Evolutionary conservation across 78 protist genomes (phyloP).

Genomic region (Dictyostelium capitatum): DNA sequence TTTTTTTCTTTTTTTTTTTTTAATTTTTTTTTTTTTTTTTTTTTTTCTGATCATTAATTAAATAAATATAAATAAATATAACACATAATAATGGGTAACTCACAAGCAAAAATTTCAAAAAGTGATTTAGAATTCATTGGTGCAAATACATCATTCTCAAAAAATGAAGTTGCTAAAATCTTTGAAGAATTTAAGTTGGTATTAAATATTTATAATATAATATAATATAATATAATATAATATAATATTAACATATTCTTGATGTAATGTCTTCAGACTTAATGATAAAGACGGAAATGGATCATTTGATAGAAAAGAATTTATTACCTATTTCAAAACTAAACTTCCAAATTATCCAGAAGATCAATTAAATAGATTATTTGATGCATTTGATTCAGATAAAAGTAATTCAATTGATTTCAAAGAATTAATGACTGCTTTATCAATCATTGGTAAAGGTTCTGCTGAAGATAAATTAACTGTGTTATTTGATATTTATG

Average conservation of each 20-base stretch:
- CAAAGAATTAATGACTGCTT: conserved; percentile 42
- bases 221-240: background rate
- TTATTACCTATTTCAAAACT: conserved; percentile 18
- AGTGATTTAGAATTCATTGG: conserved; percentile 1
- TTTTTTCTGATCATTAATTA: too few relatives aligned
- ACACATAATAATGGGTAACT: background rate
- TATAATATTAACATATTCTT: background rate
- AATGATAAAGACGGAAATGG: conserved; percentile 14
- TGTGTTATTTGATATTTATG: conserved; percentile 37
- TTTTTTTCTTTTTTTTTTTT: too few relatives aligned
- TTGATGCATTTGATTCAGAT: conserved; percentile 64
- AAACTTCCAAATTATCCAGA: conserved; percentile 37
- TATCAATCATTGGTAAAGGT: conserved; percentile 58
- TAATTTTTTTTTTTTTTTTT: too few relatives aligned
- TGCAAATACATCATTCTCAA: conserved; percentile 12
- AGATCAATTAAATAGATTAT: conserved; percentile 1
- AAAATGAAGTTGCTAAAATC: conserved; percentile 20
- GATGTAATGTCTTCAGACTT: background rate
- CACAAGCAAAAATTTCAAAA: background rate
- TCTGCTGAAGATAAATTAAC: conserved; percentile 5
- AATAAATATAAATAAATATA: too few relatives aligned
- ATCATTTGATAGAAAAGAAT: conserved; percentile 55
- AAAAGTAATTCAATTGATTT: conserved; percentile 43
- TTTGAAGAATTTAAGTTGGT: conserved; percentile 15
- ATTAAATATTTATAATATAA: background rate